phyloP scores from a whole-genome alignment of 305 asterid species.

The Fraxinus angustifolia region DNA sequence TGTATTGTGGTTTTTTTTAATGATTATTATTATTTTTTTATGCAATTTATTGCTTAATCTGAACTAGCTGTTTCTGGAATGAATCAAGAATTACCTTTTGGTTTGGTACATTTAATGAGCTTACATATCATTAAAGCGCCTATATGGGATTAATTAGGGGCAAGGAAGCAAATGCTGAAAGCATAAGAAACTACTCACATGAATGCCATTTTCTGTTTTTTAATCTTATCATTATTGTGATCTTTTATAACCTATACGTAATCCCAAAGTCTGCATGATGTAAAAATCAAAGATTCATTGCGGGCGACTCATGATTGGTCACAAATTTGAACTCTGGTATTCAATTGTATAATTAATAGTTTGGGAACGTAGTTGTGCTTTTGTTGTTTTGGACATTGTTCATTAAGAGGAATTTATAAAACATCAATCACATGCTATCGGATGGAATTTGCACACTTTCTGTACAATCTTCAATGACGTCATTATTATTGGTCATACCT shows the following conservation, averaged over 20 bases:
- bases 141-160: neutral
- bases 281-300: neutral
- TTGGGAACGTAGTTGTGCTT: constrained; percentile 4
- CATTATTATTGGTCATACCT: neutral
- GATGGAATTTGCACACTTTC: constrained; percentile 8
- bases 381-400: neutral
- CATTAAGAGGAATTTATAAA: neutral
- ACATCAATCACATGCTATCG: neutral
- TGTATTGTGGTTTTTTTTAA: neutral
- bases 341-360: constrained; percentile 2
- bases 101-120: neutral
- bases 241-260: neutral
- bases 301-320: neutral
- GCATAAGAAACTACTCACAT: neutral
- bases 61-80: neutral
- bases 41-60: constrained; percentile 3
- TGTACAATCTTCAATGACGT: neutral
- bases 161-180: neutral
- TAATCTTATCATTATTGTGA: neutral
- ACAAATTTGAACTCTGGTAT: neutral
- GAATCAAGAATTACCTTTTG: neutral
- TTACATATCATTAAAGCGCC: neutral
- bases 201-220: neutral
- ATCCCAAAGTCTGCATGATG: neutral
- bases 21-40: neutral